These are phyloP conservation scores for Kuraishia floccosa DNA, from an alignment of 805 yeast species.

Conservation along the genomic window DNA sequence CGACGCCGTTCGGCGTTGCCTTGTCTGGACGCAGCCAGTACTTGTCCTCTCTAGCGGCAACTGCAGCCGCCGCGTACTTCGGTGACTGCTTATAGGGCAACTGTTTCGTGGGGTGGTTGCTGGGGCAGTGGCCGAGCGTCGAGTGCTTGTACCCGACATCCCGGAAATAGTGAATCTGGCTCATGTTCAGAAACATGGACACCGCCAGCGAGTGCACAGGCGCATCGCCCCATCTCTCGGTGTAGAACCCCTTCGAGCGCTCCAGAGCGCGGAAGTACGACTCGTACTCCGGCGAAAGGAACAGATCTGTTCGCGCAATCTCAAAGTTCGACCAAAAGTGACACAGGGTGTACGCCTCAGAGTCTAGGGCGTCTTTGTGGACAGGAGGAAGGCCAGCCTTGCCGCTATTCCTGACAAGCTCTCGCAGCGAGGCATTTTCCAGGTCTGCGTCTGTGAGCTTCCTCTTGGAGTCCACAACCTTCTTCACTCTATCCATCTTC, in stretches of 20 bases:
- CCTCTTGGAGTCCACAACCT: constrained; percentile 2
- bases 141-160: constrained; percentile 89
- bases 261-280: constrained; percentile 64
- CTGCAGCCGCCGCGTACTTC: constrained; percentile 19
- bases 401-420: constrained; percentile 25
- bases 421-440: constrained; percentile 20
- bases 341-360: constrained; percentile 63
- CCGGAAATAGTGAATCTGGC: constrained; percentile 80
- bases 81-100: constrained; percentile 25
- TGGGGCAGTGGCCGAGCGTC: constrained; percentile 76
- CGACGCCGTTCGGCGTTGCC: constrained; percentile 35
- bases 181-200: constrained; percentile 57
- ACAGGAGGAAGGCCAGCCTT: constrained; percentile 17
- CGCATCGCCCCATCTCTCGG: constrained; percentile 97
- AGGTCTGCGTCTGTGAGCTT: constrained; percentile 10
- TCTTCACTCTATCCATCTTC: constrained; percentile 10
- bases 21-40: constrained; percentile 20
- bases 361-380: constrained; percentile 47
- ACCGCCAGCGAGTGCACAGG: constrained; percentile 86
- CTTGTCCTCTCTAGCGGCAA: constrained; percentile 19
- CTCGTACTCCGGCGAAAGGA: constrained; percentile 52
- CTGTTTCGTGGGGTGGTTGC: constrained; percentile 44
- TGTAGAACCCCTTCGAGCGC: constrained; percentile 68
- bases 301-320: constrained; percentile 74
- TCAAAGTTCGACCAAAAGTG: constrained; percentile 95